A percentile compares a stretch with the other conserved stretches of the same genome.
Conservation (phyloP, 768 basidiomycete species). For the Holtermanniella nyarrowii region DNA sequence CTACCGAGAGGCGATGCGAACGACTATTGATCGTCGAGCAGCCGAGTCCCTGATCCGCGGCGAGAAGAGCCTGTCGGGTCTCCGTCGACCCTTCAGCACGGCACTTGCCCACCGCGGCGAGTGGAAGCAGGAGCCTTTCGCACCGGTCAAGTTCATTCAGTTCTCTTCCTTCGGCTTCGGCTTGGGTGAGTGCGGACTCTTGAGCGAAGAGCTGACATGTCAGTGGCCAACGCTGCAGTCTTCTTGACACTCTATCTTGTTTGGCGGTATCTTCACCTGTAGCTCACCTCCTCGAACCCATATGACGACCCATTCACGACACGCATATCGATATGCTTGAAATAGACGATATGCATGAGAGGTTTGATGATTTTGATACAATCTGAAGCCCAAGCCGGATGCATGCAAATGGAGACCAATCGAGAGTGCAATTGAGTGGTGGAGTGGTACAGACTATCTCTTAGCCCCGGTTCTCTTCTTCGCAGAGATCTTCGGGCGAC, state of each 20-base stretch:
- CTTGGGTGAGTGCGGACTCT: neutral
- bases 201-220: neutral
- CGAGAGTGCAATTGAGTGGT: neutral
- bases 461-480: conserved; percentile 36
- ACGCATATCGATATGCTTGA: too few species aligned
- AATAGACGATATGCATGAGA: neutral
- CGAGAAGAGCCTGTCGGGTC: neutral
- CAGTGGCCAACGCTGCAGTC: neutral
- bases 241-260: neutral
- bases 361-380: neutral
- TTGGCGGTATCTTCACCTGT: neutral
- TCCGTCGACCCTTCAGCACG: neutral
- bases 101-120: neutral
- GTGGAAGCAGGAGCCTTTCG: neutral
- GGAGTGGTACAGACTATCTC: conserved; percentile 5
- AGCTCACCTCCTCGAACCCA: neutral
- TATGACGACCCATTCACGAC: too few species aligned
- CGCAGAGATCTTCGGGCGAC: conserved; percentile 35
- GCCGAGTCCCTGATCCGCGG: neutral
- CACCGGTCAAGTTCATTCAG: neutral
- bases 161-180: neutral
- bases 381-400: too few species aligned
- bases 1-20: conserved; percentile 36
- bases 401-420: neutral
- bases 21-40: neutral